A percentile compares a stretch with the other conserved stretches of the same genome.
Conservation (phyloP, 495 filamentous ascomycete genomes). For the Lasiosphaeria miniovina region DNA sequence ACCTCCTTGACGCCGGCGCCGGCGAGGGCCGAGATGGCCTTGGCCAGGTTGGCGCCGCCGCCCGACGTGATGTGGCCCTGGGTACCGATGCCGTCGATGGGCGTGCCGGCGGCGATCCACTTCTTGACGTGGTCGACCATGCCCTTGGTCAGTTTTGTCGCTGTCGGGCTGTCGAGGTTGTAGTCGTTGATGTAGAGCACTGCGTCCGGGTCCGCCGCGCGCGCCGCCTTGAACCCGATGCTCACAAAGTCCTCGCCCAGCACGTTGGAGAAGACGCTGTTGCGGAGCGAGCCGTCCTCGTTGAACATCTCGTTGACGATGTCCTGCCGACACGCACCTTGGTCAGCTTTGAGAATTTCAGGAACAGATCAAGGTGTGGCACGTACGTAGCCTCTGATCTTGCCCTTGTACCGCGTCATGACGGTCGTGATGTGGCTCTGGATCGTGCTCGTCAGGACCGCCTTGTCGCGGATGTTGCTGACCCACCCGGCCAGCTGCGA, state of each 20-base stretch:
- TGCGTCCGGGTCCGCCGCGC: slow-evolving; percentile 53
- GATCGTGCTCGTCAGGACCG: slow-evolving; percentile 51
- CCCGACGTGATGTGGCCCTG: slow-evolving; percentile 60
- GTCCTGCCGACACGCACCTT: slow-evolving; percentile 36
- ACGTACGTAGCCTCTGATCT: slow-evolving; percentile 57
- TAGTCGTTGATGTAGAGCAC: slow-evolving; percentile 71
- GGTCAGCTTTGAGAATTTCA: background rate
- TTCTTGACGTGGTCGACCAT: slow-evolving; percentile 64
- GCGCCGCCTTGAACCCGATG: slow-evolving; percentile 62
- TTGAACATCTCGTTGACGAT: slow-evolving; percentile 68
- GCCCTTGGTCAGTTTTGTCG: slow-evolving; percentile 54
- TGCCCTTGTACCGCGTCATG: slow-evolving; percentile 58
- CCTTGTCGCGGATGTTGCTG: slow-evolving; percentile 47
- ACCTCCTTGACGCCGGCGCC: slow-evolving; percentile 51
- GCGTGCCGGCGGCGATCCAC: slow-evolving; percentile 62
- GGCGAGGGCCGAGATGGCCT: slow-evolving; percentile 56
- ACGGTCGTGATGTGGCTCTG: slow-evolving; percentile 58
- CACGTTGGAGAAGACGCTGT: slow-evolving; percentile 56
- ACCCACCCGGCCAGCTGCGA: slow-evolving; percentile 65
- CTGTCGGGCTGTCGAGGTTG: slow-evolving; percentile 50
- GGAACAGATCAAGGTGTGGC: background rate
- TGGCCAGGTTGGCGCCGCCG: slow-evolving; percentile 40
- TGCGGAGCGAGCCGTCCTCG: slow-evolving; percentile 57
- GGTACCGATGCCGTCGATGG: slow-evolving; percentile 72
- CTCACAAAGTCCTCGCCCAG: slow-evolving; percentile 56